phyloP scores from a whole-genome alignment of 2,329 filamentous ascomycete genomes.

The Pyrenochaeta sp. region DNA sequence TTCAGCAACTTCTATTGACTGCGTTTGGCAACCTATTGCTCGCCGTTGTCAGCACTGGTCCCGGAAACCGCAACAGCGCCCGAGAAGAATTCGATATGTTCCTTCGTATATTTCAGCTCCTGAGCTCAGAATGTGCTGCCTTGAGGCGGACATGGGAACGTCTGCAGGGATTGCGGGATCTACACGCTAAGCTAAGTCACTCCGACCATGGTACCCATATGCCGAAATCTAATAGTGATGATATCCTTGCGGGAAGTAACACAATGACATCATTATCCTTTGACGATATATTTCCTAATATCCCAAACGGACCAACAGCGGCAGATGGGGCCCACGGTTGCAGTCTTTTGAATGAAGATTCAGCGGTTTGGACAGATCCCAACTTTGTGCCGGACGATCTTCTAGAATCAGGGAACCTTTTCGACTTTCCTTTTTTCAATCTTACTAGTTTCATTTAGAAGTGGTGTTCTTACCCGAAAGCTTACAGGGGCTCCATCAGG shows the following conservation, averaged over 20 bases:
- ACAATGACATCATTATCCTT: conserved; percentile 1
- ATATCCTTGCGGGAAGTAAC: background rate
- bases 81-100: conserved; percentile 17
- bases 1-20: conserved; percentile 16
- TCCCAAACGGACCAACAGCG: background rate
- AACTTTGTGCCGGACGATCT: conserved; percentile 2
- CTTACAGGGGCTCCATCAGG: too few species aligned
- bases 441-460: background rate
- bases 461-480: too few species aligned
- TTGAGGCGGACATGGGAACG: conserved; percentile 12
- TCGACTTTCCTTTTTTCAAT: conserved; percentile 9
- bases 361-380: background rate
- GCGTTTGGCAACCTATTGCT: conserved; percentile 16
- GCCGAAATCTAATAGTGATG: background rate
- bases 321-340: background rate
- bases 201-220: background rate
- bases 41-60: conserved; percentile 10
- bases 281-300: conserved; percentile 10
- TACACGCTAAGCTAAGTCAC: conserved; percentile 10
- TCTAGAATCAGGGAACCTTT: conserved; percentile 2
- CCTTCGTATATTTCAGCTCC: conserved; percentile 10
- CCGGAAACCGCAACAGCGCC: conserved; percentile 2
- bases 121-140: conserved; percentile 11
- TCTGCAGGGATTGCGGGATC: conserved; percentile 12
- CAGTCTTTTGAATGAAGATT: background rate